These are phyloP conservation scores for Lupinus albus DNA, from an alignment of 306 rosid species.

Conservation along the genomic window DNA sequence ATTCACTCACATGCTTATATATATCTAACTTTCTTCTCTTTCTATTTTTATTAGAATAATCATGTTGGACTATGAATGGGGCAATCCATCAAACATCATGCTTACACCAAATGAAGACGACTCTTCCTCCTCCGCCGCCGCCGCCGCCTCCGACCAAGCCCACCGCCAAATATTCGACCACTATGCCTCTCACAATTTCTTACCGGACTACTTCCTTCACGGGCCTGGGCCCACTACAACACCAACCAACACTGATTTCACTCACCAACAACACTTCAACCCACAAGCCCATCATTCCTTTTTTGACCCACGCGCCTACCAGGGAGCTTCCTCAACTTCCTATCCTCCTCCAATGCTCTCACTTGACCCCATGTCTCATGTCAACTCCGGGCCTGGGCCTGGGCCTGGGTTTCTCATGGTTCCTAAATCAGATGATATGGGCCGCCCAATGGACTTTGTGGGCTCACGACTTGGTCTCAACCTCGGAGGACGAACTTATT, in stretches of 20 bases:
- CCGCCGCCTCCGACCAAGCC: conserved; percentile 54
- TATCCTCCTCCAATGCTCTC: conserved; percentile 52
- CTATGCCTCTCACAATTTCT: conserved; percentile 53
- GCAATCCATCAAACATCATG: conserved; percentile 69
- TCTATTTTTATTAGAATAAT: background rate
- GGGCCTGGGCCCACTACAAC: conserved; percentile 33
- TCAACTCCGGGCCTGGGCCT: conserved; percentile 35
- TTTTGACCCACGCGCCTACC: conserved; percentile 70
- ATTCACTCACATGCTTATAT: background rate
- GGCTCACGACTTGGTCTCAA: conserved; percentile 84
- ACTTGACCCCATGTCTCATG: conserved; percentile 53
- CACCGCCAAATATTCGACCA: conserved; percentile 65
- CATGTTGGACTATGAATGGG: conserved; percentile 97
- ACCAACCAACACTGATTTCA: conserved; percentile 25
- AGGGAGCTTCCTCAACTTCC: conserved; percentile 52
- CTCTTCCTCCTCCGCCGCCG: conserved; percentile 7
- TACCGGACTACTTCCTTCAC: conserved; percentile 46
- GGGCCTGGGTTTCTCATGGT: conserved; percentile 55
- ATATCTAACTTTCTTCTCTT: background rate
- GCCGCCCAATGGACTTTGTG: conserved; percentile 59
- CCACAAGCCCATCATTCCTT: conserved; percentile 44
- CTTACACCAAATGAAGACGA: conserved; percentile 59
- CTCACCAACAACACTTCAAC: conserved; percentile 46
- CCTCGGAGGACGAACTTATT: conserved; percentile 87
- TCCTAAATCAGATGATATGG: conserved; percentile 68